phyloP scores from a whole-genome alignment of 129 eudicot species.

The Flaveria linearis region DNA sequence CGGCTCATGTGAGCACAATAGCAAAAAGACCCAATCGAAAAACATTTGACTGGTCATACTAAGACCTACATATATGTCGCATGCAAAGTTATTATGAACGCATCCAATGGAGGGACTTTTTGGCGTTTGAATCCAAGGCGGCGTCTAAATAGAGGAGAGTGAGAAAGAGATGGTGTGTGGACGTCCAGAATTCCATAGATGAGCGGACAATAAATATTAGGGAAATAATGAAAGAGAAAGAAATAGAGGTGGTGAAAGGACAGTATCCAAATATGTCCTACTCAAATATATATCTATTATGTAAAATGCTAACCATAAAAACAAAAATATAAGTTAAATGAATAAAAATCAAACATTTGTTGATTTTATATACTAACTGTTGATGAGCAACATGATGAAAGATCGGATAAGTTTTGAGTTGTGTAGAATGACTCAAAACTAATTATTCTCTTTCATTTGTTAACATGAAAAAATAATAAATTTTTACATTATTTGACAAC shows the following conservation, averaged over 20 bases:
- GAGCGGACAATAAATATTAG: too few relatives aligned
- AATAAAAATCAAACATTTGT: not conserved
- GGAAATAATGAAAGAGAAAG: too few relatives aligned
- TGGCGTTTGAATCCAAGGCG: too few relatives aligned
- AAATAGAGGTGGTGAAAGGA: too few relatives aligned
- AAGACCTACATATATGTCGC: not conserved
- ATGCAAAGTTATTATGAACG: not conserved
- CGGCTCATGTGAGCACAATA: not conserved
- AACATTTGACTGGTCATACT: not conserved
- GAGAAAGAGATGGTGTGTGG: too few relatives aligned
- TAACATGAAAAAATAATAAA: not conserved
- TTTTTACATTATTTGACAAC: not conserved
- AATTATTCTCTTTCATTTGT: not conserved
- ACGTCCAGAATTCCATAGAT: too few relatives aligned
- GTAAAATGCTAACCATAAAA: not conserved
- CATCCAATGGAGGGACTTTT: too few relatives aligned
- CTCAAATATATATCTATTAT: not conserved
- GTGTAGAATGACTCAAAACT: not conserved
- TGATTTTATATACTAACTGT: not conserved
- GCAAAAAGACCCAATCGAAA: not conserved
- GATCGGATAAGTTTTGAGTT: not conserved
- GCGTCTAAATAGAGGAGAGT: too few relatives aligned
- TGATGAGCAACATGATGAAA: not conserved
- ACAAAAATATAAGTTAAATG: not conserved
- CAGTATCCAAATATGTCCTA: not conserved